These are phyloP conservation scores for Aphanomyces euteiches DNA, from an alignment of 352 stramenopile species.

Conservation along the genomic window DNA sequence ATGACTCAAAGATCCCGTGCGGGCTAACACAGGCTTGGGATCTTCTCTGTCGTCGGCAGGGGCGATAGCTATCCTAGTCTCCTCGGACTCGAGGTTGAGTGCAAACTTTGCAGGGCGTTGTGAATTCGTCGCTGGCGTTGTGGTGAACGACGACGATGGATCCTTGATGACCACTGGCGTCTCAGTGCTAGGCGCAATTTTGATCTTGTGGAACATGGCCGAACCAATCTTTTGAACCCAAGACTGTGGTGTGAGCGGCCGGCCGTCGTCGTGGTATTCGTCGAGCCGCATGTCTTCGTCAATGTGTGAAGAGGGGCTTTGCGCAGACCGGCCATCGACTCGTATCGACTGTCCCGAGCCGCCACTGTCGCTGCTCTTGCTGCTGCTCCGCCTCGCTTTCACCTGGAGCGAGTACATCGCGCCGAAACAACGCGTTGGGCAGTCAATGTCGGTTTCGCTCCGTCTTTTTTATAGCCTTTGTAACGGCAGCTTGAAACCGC, in stretches of 20 bases:
- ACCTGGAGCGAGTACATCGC: slow-evolving; percentile 20
- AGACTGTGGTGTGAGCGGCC: slow-evolving; percentile 11
- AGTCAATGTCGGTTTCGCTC: too few relatives aligned
- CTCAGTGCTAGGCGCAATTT: slow-evolving; percentile 18
- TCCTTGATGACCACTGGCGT: background rate
- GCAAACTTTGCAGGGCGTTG: background rate
- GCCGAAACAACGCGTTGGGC: background rate
- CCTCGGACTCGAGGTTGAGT: background rate
- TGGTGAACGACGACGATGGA: background rate
- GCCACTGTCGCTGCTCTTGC: background rate
- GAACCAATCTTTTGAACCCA: slow-evolving; percentile 30
- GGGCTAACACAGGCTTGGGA: background rate
- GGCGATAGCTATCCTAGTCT: slow-evolving; percentile 28
- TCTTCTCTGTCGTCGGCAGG: slow-evolving; percentile 4
- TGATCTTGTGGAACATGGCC: slow-evolving; percentile 31
- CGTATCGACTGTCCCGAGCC: background rate
- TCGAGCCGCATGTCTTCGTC: background rate
- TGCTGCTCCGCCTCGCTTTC: background rate
- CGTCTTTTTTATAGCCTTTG: too few relatives aligned
- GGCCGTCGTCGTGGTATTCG: background rate
- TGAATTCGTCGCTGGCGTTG: background rate
- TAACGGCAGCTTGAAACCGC: too few relatives aligned
- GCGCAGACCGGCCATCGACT: background rate
- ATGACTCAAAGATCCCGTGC: slow-evolving; percentile 4
- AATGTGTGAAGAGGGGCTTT: background rate